A percentile compares a stretch with the other conserved stretches of the same genome.
These are phyloP conservation scores for Phytophthora sansomeana DNA, from an alignment of 352 stramenopile species.

Conservation along the genomic window DNA sequence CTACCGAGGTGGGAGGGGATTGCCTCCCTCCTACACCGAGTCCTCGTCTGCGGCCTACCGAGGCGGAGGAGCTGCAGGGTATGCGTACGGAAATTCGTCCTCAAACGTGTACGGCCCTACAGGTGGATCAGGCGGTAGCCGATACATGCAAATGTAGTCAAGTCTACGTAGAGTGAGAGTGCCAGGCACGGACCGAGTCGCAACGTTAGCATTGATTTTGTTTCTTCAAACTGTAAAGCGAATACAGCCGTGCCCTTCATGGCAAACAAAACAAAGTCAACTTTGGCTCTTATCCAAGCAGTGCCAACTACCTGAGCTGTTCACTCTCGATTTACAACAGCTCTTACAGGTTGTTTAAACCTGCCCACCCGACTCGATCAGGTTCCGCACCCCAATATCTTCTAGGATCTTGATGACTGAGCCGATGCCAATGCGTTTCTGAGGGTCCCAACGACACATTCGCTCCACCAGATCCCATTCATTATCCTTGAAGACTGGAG, in stretches of 20 bases:
- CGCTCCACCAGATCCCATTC: conserved; percentile 38
- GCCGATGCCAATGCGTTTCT: conserved; percentile 35
- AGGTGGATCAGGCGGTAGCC: conserved; percentile 35
- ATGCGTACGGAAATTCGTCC: conserved; percentile 34
- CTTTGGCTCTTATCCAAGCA: background rate
- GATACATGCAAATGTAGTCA: conserved; percentile 61
- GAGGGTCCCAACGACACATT: conserved; percentile 35
- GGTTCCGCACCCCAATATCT: conserved; percentile 33
- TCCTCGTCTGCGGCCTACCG: conserved; percentile 27
- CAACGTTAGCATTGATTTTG: conserved; percentile 25
- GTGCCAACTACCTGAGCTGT: background rate
- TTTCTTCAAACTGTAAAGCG: conserved; percentile 3
- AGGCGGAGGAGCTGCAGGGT: conserved; percentile 16
- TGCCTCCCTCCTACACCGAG: conserved; percentile 30
- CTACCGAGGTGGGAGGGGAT: conserved; percentile 15
- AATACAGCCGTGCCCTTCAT: conserved; percentile 11
- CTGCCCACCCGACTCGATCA: conserved; percentile 24
- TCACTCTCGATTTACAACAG: background rate
- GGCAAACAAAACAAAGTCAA: background rate
- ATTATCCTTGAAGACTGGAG: conserved; percentile 26
- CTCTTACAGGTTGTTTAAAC: background rate
- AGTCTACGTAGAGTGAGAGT: conserved; percentile 22
- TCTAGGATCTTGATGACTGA: conserved; percentile 43
- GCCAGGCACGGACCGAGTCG: conserved; percentile 11
- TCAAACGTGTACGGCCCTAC: conserved; percentile 39